Percentiles rank a stretch among this genome's conserved stretches.
Conservation (phyloP, 768 basidiomycete genomes). For the Mycena rebaudengoi region DNA sequence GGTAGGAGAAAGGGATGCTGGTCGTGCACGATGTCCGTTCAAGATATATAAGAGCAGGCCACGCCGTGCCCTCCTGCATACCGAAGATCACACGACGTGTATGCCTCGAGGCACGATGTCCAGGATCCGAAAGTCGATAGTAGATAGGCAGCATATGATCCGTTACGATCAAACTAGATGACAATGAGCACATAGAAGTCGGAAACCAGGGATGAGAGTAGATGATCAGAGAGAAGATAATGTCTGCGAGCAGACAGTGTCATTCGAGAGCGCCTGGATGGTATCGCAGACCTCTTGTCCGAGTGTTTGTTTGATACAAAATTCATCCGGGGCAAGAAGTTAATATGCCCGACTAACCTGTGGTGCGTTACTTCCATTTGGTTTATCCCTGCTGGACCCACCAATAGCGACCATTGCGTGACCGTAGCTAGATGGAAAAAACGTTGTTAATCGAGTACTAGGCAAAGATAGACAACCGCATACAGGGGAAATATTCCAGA, state of each 20-base stretch:
- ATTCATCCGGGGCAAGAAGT: conserved; percentile 11
- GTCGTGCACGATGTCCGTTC: too few species aligned
- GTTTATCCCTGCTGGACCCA: too few species aligned
- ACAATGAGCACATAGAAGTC: conserved; percentile 5
- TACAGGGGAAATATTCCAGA: too few species aligned
- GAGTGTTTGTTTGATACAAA: conserved; percentile 22
- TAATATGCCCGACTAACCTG: background rate
- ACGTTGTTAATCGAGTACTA: too few species aligned
- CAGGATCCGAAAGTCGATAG: conserved; percentile 20
- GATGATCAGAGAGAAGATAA: conserved; percentile 31
- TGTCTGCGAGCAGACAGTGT: conserved; percentile 22
- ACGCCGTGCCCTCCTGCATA: conserved; percentile 18
- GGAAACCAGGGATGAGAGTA: background rate
- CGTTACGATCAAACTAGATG: background rate
- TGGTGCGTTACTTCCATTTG: too few species aligned
- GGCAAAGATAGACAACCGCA: too few species aligned
- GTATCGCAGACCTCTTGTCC: conserved; percentile 24
- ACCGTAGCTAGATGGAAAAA: too few species aligned
- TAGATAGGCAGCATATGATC: conserved; percentile 24
- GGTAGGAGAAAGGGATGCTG: background rate
- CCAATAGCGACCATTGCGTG: too few species aligned
- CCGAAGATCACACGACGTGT: conserved; percentile 23
- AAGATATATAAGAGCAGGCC: conserved; percentile 12
- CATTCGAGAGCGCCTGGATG: conserved; percentile 24
- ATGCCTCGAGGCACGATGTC: conserved; percentile 23